Conservation (phyloP, 2,329 filamentous ascomycete genomes). For the Neonectria neomacrospora region DNA sequence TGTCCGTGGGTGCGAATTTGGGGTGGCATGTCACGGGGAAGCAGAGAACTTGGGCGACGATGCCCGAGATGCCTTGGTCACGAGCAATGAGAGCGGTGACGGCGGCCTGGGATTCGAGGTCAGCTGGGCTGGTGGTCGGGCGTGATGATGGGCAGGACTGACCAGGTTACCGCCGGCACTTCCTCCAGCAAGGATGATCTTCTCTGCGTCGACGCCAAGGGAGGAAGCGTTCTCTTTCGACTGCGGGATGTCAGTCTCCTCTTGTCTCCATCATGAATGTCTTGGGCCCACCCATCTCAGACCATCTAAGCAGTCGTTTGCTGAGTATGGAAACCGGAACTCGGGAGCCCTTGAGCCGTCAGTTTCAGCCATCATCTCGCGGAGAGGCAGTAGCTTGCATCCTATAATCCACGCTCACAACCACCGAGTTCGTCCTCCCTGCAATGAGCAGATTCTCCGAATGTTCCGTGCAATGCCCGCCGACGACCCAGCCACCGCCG, state of each 20-base stretch:
- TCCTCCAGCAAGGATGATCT: constrained; percentile 50
- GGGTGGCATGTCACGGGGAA: constrained; percentile 52
- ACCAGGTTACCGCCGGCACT: constrained; percentile 52
- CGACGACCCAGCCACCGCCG: constrained; percentile 51
- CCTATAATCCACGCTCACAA: constrained; percentile 53
- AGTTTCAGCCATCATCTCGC: constrained; percentile 6
- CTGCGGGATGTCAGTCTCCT: constrained; percentile 30
- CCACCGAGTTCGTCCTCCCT: constrained; percentile 47
- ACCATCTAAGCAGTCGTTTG: constrained; percentile 52
- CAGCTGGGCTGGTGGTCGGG: background rate
- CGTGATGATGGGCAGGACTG: constrained; percentile 11
- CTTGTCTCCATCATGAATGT: too few relatives aligned
- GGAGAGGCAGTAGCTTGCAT: constrained; percentile 40
- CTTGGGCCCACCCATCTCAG: constrained; percentile 49
- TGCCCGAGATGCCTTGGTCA: constrained; percentile 46
- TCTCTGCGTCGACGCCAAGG: constrained; percentile 49
- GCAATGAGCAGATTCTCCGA: constrained; percentile 51
- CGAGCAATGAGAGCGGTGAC: constrained; percentile 46
- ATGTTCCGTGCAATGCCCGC: constrained; percentile 49
- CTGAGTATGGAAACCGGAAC: constrained; percentile 48
- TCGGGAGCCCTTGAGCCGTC: constrained; percentile 50
- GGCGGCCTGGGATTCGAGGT: constrained; percentile 37
- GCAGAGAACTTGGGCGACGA: constrained; percentile 49
- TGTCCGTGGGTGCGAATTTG: constrained; percentile 47
- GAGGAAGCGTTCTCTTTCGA: constrained; percentile 45